A percentile compares a stretch with the other conserved stretches of the same genome.
Evolutionary conservation across 345 rosid species (phyloP).

Genomic region (Citrus reticulata): DNA sequence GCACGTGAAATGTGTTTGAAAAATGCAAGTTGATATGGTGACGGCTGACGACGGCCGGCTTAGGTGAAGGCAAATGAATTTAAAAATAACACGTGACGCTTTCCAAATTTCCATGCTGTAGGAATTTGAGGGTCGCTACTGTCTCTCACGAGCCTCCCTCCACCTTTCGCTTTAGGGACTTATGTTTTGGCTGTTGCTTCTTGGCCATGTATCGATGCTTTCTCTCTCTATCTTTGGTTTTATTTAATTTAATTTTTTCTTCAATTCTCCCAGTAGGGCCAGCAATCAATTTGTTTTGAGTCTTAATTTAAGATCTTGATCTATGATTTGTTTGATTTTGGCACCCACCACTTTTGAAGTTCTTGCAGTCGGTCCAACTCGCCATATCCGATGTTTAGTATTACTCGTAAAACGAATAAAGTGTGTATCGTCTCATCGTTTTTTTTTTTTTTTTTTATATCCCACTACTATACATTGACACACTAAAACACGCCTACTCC

Average conservation of each 20-base stretch:
- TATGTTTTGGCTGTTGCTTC: not conserved
- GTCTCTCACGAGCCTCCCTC: not conserved
- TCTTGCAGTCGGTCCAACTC: not conserved
- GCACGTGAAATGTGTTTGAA: constrained; percentile 14
- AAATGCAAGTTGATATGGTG: not conserved
- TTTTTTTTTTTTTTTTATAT: too few relatives aligned
- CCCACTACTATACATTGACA: too few relatives aligned
- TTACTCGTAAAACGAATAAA: not conserved
- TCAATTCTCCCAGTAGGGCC: not conserved
- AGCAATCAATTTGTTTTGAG: not conserved
- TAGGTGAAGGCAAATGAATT: not conserved
- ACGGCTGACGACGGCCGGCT: not conserved
- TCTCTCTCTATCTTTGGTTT: not conserved
- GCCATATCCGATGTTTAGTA: not conserved
- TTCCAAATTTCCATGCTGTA: not conserved
- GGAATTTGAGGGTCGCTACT: not conserved
- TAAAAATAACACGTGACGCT: not conserved
- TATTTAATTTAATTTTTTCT: not conserved
- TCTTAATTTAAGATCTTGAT: too few relatives aligned
- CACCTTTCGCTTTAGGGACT: too few relatives aligned
- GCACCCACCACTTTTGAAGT: not conserved
- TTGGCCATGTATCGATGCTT: not conserved
- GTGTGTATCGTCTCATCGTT: too few relatives aligned
- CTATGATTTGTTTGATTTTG: not conserved
- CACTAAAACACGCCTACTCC: too few relatives aligned